Base-by-base conservation (phyloP, 2,329 filamentous ascomycete species). In the Aureobasidium mangrovei region DNA sequence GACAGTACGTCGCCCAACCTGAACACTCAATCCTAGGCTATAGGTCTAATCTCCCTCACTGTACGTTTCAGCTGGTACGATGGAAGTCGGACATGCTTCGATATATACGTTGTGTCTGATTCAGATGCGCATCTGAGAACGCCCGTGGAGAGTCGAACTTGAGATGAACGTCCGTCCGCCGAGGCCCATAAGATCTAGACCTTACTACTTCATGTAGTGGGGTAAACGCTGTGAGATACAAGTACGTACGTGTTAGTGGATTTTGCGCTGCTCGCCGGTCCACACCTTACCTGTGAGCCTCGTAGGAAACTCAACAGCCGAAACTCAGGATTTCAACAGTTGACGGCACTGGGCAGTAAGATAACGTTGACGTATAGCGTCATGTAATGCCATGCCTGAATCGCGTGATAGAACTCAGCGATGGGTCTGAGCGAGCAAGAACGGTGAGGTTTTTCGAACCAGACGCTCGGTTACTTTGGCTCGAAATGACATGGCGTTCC, bases 91-190 rank as follows among this genome's bases (percentile, higher is more conserved):
- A 12, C 38, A 51, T 51, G 36, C 38, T 51, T 51, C 47, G 38
- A 51, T 51, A 41, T 51, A 38, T 51, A 51, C 47, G 47, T 42
- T 51, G 6, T 35, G 38, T 41, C 38, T 35, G 18, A 27, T 33
- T 49, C 46, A 49, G 35, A 29, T 12, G n/a, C 36, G 6, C 33
- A 47, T 18, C 33, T n/a, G 35, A n/a, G 12, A 18, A 2, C 12
- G 32, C 18, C 9, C 9, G 27, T 5, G 24, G 29, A 6, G 32
- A 31, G 36, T n/a, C 18, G 9, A 26, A 12, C 8, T 33, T 28
- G 18, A 4, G 4, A 18, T 4, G 28, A 9, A n/a, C 24, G 29
- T 27, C 24, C 4, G 3, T 47, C 28, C 32, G 28, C 9, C 4
- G 4, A 36, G 29, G 24, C 9, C 4, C 18, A 26, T 6, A 9